A percentile compares a stretch with the other conserved stretches of the same genome.
Conservation (phyloP, 306 rosid species). For the Vigna hirtella region DNA sequence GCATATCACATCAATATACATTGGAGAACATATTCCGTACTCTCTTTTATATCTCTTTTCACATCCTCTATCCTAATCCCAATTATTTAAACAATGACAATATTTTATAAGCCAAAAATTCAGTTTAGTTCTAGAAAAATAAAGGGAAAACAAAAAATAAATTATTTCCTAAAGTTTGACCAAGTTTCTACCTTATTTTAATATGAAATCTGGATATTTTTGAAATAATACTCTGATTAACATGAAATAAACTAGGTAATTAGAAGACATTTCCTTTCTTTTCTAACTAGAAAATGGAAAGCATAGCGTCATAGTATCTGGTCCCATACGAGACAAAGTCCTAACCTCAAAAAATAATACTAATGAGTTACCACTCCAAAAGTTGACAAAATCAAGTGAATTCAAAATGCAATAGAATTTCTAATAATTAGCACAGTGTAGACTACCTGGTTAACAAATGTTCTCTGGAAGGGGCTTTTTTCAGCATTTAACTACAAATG, state of each 20-base stretch:
- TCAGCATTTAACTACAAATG: slow-evolving; percentile 78
- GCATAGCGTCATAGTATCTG: slow-evolving; percentile 4
- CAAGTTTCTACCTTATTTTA: slow-evolving; percentile 22
- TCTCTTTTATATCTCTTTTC: slow-evolving; percentile 18
- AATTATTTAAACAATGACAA: background rate
- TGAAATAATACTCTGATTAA: slow-evolving; percentile 10
- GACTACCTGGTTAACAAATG: slow-evolving; percentile 87
- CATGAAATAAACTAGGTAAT: background rate
- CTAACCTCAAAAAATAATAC: background rate
- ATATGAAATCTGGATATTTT: slow-evolving; percentile 21
- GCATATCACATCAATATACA: slow-evolving; percentile 13
- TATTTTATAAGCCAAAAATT: slow-evolving; percentile 17
- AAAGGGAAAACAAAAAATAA: background rate
- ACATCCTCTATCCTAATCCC: background rate
- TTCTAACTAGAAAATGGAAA: slow-evolving; percentile 5
- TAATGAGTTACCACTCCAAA: slow-evolving; percentile 1
- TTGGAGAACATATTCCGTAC: background rate
- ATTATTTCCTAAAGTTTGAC: slow-evolving; percentile 4
- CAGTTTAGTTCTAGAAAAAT: slow-evolving; percentile 15
- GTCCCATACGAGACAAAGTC: background rate
- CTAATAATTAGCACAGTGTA: slow-evolving; percentile 19
- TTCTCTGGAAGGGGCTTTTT: slow-evolving; percentile 89
- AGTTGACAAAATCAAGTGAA: slow-evolving; percentile 13
- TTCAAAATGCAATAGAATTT: slow-evolving; percentile 20
- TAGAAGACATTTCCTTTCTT: background rate